A percentile compares a stretch with the other conserved stretches of the same genome.
These are phyloP conservation scores for Atractiella rhizophila DNA, from an alignment of 768 basidiomycete species.

Conservation along the genomic window DNA sequence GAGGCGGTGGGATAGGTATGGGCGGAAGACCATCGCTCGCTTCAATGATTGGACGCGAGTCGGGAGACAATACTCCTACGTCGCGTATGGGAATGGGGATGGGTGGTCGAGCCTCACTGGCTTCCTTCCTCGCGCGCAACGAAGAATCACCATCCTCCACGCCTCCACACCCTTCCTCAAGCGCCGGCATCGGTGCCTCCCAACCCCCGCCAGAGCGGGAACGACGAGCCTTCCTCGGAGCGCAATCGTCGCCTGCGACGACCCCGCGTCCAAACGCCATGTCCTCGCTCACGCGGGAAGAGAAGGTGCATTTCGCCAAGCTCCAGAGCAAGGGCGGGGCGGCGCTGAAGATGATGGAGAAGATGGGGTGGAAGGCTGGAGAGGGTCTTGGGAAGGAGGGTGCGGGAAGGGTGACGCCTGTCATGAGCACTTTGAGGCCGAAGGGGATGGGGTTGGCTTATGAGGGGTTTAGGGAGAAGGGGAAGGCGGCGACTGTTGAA, in stretches of 20 bases:
- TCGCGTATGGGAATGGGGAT: no score
- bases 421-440: conserved; percentile 61
- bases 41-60: conserved; percentile 33
- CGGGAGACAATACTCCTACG: conserved; percentile 30
- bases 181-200: conserved; percentile 24
- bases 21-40: not conserved
- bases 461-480: conserved; percentile 68
- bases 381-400: conserved; percentile 48
- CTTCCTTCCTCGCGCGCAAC: not conserved
- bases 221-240: conserved; percentile 34
- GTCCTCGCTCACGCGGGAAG: conserved; percentile 35
- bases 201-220: conserved; percentile 18
- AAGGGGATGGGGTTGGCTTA: conserved; percentile 63
- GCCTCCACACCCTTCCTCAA: not conserved
- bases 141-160: not conserved
- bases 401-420: conserved; percentile 63
- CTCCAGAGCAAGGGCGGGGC: conserved; percentile 36
- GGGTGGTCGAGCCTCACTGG: conserved; percentile 9
- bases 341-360: conserved; percentile 69
- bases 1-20: no score
- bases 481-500: conserved; percentile 56
- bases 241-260: conserved; percentile 15
- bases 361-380: conserved; percentile 81
- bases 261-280: conserved; percentile 20
- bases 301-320: conserved; percentile 58